Percentiles rank a stretch among this genome's conserved stretches.
Conservation (phyloP, 2,329 filamentous ascomycete species). For the Xylariaceae sp. region DNA sequence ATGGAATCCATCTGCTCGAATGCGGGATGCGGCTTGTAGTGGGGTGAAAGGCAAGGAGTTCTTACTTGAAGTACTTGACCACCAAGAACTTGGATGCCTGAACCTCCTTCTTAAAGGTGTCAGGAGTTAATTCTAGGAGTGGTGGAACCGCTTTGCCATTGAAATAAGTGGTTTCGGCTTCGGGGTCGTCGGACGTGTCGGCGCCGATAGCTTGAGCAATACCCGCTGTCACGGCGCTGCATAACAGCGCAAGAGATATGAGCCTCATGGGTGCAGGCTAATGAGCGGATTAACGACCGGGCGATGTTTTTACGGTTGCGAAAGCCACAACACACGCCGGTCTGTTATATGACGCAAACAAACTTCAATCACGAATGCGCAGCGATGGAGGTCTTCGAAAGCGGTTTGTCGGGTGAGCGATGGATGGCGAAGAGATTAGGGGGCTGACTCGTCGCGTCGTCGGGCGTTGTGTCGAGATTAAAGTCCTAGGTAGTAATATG, state of each 20-base stretch:
- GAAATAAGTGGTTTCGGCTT: conserved; percentile 53
- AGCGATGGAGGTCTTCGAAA: too few relatives aligned
- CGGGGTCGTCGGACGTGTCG: conserved; percentile 38
- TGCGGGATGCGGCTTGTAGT: neutral
- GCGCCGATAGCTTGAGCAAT: conserved; percentile 36
- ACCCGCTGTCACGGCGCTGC: conserved; percentile 43
- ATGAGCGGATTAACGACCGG: conserved; percentile 6
- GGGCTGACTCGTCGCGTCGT: conserved; percentile 25
- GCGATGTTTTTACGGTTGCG: neutral
- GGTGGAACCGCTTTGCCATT: conserved; percentile 64
- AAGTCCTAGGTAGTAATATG: conserved; percentile 9
- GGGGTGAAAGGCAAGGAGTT: neutral
- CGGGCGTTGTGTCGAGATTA: conserved; percentile 25
- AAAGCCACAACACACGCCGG: conserved; percentile 5
- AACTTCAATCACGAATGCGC: neutral
- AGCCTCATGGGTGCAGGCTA: conserved; percentile 41
- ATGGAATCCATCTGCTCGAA: neutral
- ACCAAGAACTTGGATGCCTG: conserved; percentile 51
- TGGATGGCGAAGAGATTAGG: conserved; percentile 13
- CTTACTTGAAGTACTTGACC: conserved; percentile 66
- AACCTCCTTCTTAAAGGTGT: conserved; percentile 54
- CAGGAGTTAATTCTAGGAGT: conserved; percentile 55
- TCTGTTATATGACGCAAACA: conserved; percentile 5
- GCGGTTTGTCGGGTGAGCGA: too few relatives aligned
- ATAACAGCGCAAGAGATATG: conserved; percentile 42